Evolutionary conservation across 169 alveolate species (phyloP).

Genomic region (Ichthyophthirius multifiliis): DNA sequence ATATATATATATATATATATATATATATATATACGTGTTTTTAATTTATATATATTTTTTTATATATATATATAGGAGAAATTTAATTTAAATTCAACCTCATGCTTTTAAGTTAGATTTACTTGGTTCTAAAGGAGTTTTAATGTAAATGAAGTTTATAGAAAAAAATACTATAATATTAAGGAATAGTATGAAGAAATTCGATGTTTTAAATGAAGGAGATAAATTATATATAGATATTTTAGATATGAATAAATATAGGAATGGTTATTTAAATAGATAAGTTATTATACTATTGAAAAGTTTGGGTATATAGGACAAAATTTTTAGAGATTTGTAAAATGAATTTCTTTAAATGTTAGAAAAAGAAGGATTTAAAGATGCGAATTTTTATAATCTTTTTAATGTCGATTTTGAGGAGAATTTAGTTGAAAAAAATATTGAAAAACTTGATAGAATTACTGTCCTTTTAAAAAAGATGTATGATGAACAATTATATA

Average conservation of each 20-base stretch:
- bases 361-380: conserved; percentile 9
- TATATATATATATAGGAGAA: too few relatives aligned
- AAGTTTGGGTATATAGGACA: conserved; percentile 61
- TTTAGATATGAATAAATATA: conserved; percentile 65
- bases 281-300: conserved; percentile 65
- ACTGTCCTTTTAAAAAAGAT: background rate
- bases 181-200: conserved; percentile 55
- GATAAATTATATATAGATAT: conserved; percentile 48
- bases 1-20: too few relatives aligned
- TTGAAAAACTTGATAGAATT: background rate
- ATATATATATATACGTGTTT: too few relatives aligned
- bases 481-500: background rate
- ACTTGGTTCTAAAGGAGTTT: conserved; percentile 81
- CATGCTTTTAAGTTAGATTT: conserved; percentile 68
- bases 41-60: too few relatives aligned
- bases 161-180: conserved; percentile 17
- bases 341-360: background rate
- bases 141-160: conserved; percentile 37
- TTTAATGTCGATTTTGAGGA: conserved; percentile 8
- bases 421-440: too few relatives aligned
- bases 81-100: too few relatives aligned
- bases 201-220: conserved; percentile 16
- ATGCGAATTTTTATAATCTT: conserved; percentile 8
- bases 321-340: conserved; percentile 38
- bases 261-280: conserved; percentile 72